Conservation (phyloP, 1,284 basidiomycete species). For the Ceratorhiza oryzae-sativae region DNA sequence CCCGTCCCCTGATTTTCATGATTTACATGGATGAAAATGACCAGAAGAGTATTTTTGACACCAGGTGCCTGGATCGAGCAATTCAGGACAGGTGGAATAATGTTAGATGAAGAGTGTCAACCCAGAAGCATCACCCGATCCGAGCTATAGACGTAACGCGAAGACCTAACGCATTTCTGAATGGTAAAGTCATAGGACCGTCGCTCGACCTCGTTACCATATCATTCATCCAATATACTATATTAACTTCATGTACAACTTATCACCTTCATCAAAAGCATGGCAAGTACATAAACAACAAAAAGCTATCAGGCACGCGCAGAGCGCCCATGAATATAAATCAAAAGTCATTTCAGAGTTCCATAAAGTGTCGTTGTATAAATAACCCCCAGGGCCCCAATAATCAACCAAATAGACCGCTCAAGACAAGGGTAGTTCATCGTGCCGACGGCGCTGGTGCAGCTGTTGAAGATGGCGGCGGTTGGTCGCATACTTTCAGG, state of each 20-base stretch:
- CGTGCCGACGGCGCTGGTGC: constrained; percentile 4
- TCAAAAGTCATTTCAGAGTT: neutral
- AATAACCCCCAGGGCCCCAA: neutral
- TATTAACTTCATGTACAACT: neutral
- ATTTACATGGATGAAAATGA: too few relatives aligned
- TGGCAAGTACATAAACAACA: neutral
- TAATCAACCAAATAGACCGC: neutral
- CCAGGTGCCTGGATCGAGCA: too few relatives aligned
- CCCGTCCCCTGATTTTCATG: too few relatives aligned
- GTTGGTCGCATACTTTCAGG: constrained; percentile 58
- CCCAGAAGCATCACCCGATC: too few relatives aligned
- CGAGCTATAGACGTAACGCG: too few relatives aligned
- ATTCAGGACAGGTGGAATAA: too few relatives aligned
- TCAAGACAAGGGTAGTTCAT: neutral
- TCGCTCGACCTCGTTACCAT: too few relatives aligned
- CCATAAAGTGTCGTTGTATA: neutral
- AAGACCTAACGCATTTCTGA: too few relatives aligned
- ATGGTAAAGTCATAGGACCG: too few relatives aligned
- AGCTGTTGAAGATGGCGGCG: neutral
- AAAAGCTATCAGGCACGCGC: neutral
- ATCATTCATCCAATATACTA: neutral
- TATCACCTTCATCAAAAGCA: neutral
- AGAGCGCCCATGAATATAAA: neutral
- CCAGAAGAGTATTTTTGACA: too few relatives aligned
- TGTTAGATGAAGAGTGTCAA: too few relatives aligned